Conservation (phyloP, 148 eudicot species). For the Pharnaceum exiguum region DNA sequence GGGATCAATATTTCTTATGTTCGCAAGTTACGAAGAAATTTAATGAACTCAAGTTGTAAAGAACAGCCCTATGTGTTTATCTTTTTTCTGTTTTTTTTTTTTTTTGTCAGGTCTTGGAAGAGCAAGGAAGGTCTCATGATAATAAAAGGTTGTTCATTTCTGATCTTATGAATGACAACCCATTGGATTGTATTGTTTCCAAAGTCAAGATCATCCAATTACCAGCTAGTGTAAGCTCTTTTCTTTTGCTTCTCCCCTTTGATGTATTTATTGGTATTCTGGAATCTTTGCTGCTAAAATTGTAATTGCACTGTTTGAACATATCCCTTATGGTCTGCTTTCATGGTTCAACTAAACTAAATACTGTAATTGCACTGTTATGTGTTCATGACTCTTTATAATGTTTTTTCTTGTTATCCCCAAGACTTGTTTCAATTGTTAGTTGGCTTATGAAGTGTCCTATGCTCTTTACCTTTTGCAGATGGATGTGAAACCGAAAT, state of each 20-base stretch:
- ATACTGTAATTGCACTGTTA: too few relatives aligned
- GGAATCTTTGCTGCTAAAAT: too few relatives aligned
- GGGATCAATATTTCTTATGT: too few relatives aligned
- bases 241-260: not conserved
- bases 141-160: slow-evolving; percentile 35
- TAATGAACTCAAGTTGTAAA: too few relatives aligned
- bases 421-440: not conserved
- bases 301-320: too few relatives aligned
- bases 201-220: slow-evolving; percentile 30
- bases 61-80: too few relatives aligned
- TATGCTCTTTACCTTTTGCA: slow-evolving; percentile 16
- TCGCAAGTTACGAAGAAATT: too few relatives aligned
- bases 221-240: slow-evolving; percentile 27
- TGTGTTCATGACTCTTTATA: too few relatives aligned
- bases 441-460: not conserved
- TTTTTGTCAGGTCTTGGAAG: slow-evolving; percentile 29
- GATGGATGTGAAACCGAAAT: slow-evolving; percentile 30
- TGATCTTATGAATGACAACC: slow-evolving; percentile 36
- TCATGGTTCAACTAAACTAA: too few relatives aligned
- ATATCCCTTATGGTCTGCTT: too few relatives aligned
- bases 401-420: too few relatives aligned
- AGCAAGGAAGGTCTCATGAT: slow-evolving; percentile 27
- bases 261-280: too few relatives aligned
- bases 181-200: slow-evolving; percentile 39
- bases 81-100: not conserved